Conservation (phyloP, 164 flowering plant species). For the Tinospora cordifolia region DNA sequence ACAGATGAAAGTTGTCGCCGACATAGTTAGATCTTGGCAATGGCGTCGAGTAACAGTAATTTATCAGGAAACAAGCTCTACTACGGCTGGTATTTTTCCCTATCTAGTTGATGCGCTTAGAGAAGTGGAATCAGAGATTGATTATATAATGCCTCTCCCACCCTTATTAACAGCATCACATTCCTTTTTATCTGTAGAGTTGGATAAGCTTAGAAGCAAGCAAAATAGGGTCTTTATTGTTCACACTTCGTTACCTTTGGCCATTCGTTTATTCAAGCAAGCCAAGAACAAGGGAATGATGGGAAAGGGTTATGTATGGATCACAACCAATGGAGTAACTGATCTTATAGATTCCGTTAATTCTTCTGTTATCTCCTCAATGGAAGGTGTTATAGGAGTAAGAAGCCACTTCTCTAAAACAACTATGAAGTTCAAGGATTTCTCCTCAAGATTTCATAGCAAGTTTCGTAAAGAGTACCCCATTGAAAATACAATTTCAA, state of each 20-base stretch:
- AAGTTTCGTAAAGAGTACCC: conserved; percentile 22
- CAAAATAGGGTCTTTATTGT: conserved; percentile 31
- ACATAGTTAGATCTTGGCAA: conserved; percentile 18
- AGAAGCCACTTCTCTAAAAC: conserved; percentile 17
- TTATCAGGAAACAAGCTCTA: conserved; percentile 27
- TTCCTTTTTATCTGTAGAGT: conserved; percentile 14
- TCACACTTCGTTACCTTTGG: conserved; percentile 21
- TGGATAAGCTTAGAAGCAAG: conserved; percentile 18
- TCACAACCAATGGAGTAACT: conserved; percentile 22
- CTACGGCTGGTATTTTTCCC: conserved; percentile 11
- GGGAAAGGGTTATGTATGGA: conserved; percentile 34
- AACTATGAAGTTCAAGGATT: conserved; percentile 5
- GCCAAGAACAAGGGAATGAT: conserved; percentile 31
- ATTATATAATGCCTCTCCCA: conserved; percentile 5
- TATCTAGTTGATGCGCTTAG: conserved; percentile 20
- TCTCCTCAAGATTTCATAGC: conserved; percentile 14
- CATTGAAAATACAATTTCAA: conserved; percentile 14
- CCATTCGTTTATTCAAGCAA: conserved; percentile 16
- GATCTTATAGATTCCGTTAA: conserved; percentile 19
- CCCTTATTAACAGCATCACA: conserved; percentile 11
- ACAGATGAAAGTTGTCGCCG: conserved; percentile 28
- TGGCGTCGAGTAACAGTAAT: conserved; percentile 29
- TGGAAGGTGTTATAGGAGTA: conserved; percentile 36
- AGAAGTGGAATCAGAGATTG: conserved; percentile 19
- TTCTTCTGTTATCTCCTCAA: conserved; percentile 19